Percentiles rank a stretch among this genome's conserved stretches.
Evolutionary conservation across 192 early-diverging fungal genomes (phyloP).

Genomic region (Linnemannia elongata): DNA sequence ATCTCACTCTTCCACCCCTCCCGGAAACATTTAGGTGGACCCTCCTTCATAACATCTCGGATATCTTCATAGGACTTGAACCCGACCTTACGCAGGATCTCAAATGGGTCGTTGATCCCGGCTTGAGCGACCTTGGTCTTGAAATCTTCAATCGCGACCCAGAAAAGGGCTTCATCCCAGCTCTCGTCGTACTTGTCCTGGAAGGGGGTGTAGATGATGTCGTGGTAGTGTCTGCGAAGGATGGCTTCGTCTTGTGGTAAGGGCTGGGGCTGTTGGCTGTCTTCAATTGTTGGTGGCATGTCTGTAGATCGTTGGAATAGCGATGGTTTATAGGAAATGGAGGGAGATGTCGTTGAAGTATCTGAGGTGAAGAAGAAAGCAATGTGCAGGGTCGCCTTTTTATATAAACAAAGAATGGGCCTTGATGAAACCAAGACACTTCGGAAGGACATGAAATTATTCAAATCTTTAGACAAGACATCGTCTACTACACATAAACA

Average conservation of each 20-base stretch:
- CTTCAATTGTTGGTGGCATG: not conserved
- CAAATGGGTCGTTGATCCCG: not conserved
- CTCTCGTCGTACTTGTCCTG: slow-evolving; percentile 5
- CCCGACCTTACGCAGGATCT: not conserved
- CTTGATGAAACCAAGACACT: too few species aligned
- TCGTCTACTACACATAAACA: too few species aligned
- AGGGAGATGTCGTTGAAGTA: too few species aligned
- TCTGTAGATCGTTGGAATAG: not conserved
- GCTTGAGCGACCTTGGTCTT: not conserved
- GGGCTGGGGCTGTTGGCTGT: not conserved
- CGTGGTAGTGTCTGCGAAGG: not conserved
- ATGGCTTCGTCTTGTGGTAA: not conserved
- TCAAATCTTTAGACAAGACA: too few species aligned
- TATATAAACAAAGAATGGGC: too few species aligned
- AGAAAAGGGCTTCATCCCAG: not conserved
- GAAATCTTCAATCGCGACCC: slow-evolving; percentile 4
- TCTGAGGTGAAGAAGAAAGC: too few species aligned
- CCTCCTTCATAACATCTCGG: not conserved
- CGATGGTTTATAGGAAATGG: too few species aligned
- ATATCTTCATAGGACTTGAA: not conserved
- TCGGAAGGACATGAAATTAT: too few species aligned
- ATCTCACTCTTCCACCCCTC: slow-evolving; percentile 1
- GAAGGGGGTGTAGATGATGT: not conserved
- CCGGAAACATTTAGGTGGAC: not conserved
- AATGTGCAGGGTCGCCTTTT: too few species aligned